A percentile compares a stretch with the other conserved stretches of the same genome.
These are phyloP conservation scores for Torulaspora franciscae DNA, from an alignment of 805 yeast genomes.

Conservation along the genomic window DNA sequence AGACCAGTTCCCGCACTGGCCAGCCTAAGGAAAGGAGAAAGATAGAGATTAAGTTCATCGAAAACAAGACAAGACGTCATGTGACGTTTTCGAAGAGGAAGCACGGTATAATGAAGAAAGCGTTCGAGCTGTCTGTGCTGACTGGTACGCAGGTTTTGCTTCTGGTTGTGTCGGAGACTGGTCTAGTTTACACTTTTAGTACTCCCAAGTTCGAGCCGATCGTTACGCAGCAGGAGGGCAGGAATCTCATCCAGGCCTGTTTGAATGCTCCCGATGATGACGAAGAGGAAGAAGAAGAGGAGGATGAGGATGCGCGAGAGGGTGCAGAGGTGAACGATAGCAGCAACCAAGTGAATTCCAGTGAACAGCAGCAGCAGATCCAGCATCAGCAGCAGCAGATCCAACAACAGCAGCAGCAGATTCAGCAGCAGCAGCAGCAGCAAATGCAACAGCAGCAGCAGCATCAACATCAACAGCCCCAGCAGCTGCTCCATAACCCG, in stretches of 20 bases:
- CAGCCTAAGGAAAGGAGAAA: constrained; percentile 65
- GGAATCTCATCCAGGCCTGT: constrained; percentile 93
- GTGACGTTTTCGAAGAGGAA: constrained; percentile 96
- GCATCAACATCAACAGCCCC: constrained; percentile 15
- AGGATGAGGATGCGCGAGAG: constrained; percentile 35
- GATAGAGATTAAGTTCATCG: constrained; percentile 94
- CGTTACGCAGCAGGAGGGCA: constrained; percentile 96
- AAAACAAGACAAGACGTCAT: constrained; percentile 96
- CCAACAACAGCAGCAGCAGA: constrained; percentile 20
- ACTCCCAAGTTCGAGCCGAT: constrained; percentile 98
- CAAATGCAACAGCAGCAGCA: constrained; percentile 13
- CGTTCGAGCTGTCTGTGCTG: constrained; percentile 93
- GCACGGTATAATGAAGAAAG: constrained; percentile 99
- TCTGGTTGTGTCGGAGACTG: constrained; percentile 96
- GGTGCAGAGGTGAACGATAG: constrained; percentile 30
- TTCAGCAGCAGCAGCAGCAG: constrained; percentile 17
- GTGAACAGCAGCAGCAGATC: constrained; percentile 11
- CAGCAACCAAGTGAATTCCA: constrained; percentile 14
- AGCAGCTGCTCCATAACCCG: constrained; percentile 19
- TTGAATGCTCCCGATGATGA: constrained; percentile 93
- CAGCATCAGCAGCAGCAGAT: constrained; percentile 13
- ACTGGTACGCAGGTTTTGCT: constrained; percentile 96
- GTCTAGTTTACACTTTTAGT: constrained; percentile 94
- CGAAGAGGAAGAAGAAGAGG: constrained; percentile 61
- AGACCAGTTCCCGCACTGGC: constrained; percentile 13